phyloP scores from a whole-genome alignment of 2,329 filamentous ascomycete genomes.

The Claviceps sp. region DNA sequence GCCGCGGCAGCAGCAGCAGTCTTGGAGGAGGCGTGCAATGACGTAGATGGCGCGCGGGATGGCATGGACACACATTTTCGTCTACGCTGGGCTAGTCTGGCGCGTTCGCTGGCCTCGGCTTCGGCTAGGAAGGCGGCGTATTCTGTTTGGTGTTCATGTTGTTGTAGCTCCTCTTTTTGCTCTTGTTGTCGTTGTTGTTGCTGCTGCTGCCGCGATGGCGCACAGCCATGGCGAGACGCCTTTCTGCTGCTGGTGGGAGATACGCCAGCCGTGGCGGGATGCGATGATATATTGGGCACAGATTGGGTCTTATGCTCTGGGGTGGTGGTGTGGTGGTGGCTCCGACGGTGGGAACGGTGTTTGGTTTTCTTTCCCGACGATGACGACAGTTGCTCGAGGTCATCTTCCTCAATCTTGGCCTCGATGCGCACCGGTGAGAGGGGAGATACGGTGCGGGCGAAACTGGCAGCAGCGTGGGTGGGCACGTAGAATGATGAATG shows the following conservation, averaged over 20 bases:
- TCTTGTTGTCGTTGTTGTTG: neutral
- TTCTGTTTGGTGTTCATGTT: conserved; percentile 6
- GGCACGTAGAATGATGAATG: conserved; percentile 12
- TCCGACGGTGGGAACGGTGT: no score
- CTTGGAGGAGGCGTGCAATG: neutral
- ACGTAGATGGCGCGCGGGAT: neutral
- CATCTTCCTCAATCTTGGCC: conserved; percentile 5
- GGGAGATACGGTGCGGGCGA: conserved; percentile 10
- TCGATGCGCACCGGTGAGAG: conserved; percentile 10
- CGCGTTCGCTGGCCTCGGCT: conserved; percentile 8
- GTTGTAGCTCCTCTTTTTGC: no score
- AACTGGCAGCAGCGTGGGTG: conserved; percentile 18
- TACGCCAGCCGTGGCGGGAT: no score
- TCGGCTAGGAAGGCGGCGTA: conserved; percentile 13
- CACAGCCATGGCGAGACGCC: neutral
- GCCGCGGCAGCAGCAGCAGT: neutral
- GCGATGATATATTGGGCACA: neutral
- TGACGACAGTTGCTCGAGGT: neutral
- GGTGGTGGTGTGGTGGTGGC: no score
- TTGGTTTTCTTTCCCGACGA: neutral
- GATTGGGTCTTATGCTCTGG: no score
- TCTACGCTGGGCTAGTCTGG: conserved; percentile 1
- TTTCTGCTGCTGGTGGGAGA: neutral
- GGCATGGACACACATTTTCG: neutral
- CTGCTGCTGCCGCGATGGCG: neutral